phyloP scores from a whole-genome alignment of 257 asterid genomes.

The Solanum arcanum region DNA sequence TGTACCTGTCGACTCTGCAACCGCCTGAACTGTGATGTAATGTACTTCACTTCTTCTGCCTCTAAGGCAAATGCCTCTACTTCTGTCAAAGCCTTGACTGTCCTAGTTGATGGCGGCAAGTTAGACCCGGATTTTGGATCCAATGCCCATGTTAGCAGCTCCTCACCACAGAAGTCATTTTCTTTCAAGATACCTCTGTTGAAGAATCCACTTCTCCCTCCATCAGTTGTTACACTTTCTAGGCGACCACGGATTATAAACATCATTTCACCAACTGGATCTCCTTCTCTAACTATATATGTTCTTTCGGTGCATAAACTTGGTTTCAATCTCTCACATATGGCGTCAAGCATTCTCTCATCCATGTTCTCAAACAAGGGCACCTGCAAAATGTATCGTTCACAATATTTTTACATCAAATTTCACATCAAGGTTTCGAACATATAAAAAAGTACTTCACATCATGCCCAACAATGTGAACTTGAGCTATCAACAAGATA shows the following conservation, averaged over 20 bases:
- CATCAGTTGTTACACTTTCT: constrained; percentile 93
- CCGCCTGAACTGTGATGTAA: constrained; percentile 82
- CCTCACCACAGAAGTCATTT: constrained; percentile 95
- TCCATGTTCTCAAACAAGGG: constrained; percentile 98
- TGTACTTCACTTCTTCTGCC: constrained; percentile 83
- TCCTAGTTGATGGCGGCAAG: constrained; percentile 88
- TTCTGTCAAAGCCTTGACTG: constrained; percentile 82
- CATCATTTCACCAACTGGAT: constrained; percentile 86
- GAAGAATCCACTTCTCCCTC: constrained; percentile 95
- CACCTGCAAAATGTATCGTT: constrained; percentile 34
- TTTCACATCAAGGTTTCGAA: not conserved
- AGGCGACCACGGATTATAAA: constrained; percentile 91
- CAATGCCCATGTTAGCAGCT: constrained; percentile 95
- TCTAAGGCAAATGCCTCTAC: constrained; percentile 92
- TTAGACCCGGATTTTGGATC: constrained; percentile 80
- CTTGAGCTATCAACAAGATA: not conserved
- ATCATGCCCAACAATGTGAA: not conserved
- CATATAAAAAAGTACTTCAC: not conserved
- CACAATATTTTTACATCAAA: not conserved
- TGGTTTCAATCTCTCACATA: constrained; percentile 93
- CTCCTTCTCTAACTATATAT: constrained; percentile 81
- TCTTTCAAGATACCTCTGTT: constrained; percentile 72
- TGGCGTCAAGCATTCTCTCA: constrained; percentile 86
- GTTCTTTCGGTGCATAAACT: constrained; percentile 81
- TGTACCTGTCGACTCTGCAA: constrained; percentile 94